Evolutionary conservation across 352 stramenopile genomes (phyloP), one percentile per base, ranked within the genome.

Genomic region (Globisporangium emineosum): DNA sequence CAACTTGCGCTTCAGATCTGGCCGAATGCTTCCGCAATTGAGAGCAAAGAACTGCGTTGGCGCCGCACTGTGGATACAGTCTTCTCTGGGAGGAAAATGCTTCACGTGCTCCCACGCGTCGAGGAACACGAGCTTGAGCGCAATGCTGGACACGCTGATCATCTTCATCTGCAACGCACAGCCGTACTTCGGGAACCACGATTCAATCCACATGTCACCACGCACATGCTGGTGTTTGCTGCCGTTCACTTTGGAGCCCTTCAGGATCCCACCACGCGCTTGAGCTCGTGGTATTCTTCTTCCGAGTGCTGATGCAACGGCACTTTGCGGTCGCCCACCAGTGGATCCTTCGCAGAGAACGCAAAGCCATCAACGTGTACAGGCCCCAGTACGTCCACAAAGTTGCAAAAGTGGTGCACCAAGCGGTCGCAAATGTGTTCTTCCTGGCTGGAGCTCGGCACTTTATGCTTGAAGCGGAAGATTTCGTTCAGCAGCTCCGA

Each of bases 381-480:
- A 7, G 49, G 47, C 15, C 71, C 35, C 21, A 73, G 49, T 30
- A 21, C 55, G 3, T 12, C 5, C 1, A 70, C 64, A 40, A 76
- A 76, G 0, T 2, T 37, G 37, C 43, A 15, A 53, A 83, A 73
- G 12, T 32, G 33, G 17, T 61, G 40, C 4, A 54, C 30, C 29
- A 84, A 54, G 25, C 35, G 30, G 3, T 40, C n/a, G 51, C 76
- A 78, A 12, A 64, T 56, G 2, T 29, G 35, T 25, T 43, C 67
- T 10, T 71, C 54, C 55, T 84, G 78, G 10, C 54, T 32, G 1
- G 66, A 32, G 27, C 66, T 80, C 9, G 78, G 73, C 3, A 42
- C 12, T 43, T 78, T 66, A 63, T 77, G 62, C 64, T 74, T 76
- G 55, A 83, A 84, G 33, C 73, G 73, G 42, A 87, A 80, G 1